Evolutionary conservation across 352 stramenopile genomes (phyloP), one percentile per base, ranked within the genome.

Genomic region (Aphanomyces invadans): DNA sequence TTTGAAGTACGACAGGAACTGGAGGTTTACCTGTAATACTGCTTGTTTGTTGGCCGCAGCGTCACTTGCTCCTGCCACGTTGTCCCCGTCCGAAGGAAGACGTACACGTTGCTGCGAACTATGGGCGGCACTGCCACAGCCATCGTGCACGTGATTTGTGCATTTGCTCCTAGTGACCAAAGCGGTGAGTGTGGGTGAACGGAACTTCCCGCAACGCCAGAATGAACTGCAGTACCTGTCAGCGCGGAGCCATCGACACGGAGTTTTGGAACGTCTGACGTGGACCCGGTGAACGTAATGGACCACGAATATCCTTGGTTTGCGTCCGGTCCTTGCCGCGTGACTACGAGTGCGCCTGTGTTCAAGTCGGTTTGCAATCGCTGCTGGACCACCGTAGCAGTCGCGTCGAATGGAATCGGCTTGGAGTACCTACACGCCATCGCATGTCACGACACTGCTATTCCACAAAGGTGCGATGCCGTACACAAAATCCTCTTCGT

Each of bases 1-100:
- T 7, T 29, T 2, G 32, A n/a, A n/a, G n/a, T n/a, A n/a, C n/a
- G n/a, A n/a, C n/a, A n/a, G n/a, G n/a, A n/a, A n/a, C 21, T 23
- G 9, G 9, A 15, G 17, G 17, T 12, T 5, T 79, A 93, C 64
- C 79, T 85, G 42, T 87, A 92, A 66, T 86, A 86, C 65, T 99
- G 95, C 55, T 97, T 95, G 25, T 84, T 77, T 15, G 80, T 86
- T 23, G 95, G 93, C 56, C 89, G 94, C 46, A 98, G 71, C 11
- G 95, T 95, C 33, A 86, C 87, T 70, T 98, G 90, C 45, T 98
- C 91, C 69, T 72, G 5, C 75, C 77, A 42, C 62, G 72, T 12
- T 31, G 44, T 70, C 63, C 25, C 52, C 36, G 75, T 73, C 3
- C 83, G 78, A 19, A 78, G 88, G 57, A 90, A 91, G 4, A 83